A percentile compares a stretch with the other conserved stretches of the same genome.
Conservation (phyloP, 208 protist species). For the Trypanosoma boissoni region DNA sequence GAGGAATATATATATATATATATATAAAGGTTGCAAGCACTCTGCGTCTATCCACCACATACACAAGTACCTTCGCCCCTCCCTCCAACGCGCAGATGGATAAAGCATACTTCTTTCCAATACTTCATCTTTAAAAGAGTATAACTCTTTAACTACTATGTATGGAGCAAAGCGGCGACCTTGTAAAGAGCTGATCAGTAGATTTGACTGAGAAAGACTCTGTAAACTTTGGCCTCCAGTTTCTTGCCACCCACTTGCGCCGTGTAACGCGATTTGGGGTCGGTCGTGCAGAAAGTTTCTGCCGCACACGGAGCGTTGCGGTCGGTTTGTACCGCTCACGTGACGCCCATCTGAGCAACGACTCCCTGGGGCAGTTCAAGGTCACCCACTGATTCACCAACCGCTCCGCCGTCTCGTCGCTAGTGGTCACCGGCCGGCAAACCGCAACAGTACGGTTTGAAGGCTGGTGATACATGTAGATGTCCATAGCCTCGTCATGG, state of each 20-base stretch:
- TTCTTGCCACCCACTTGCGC: conserved; percentile 36
- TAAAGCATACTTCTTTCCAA: not conserved
- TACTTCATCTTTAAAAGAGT: not conserved
- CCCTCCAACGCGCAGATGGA: not conserved
- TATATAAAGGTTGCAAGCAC: not conserved
- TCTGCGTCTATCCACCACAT: too few relatives aligned
- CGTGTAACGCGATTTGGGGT: conserved; percentile 28
- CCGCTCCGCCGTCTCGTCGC: conserved; percentile 23
- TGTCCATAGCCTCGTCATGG: not conserved
- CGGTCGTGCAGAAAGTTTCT: conserved; percentile 11
- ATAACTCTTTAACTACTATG: not conserved
- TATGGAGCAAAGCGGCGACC: conserved; percentile 38
- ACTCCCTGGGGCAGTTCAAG: conserved; percentile 31
- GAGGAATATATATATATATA: not conserved
- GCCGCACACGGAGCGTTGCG: conserved; percentile 27
- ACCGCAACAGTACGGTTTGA: not conserved
- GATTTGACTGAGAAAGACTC: conserved; percentile 38
- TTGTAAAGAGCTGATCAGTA: conserved; percentile 29
- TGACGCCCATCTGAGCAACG: conserved; percentile 35
- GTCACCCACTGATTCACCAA: conserved; percentile 16
- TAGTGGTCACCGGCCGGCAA: conserved; percentile 16
- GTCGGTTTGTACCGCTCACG: conserved; percentile 41
- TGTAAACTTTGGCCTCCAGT: conserved; percentile 36
- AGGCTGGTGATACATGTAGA: not conserved
- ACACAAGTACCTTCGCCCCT: not conserved